Percentiles rank a stretch among this genome's conserved stretches.
These are phyloP conservation scores for Plantago rigida DNA, from an alignment of 305 asterid species.

Conservation along the genomic window DNA sequence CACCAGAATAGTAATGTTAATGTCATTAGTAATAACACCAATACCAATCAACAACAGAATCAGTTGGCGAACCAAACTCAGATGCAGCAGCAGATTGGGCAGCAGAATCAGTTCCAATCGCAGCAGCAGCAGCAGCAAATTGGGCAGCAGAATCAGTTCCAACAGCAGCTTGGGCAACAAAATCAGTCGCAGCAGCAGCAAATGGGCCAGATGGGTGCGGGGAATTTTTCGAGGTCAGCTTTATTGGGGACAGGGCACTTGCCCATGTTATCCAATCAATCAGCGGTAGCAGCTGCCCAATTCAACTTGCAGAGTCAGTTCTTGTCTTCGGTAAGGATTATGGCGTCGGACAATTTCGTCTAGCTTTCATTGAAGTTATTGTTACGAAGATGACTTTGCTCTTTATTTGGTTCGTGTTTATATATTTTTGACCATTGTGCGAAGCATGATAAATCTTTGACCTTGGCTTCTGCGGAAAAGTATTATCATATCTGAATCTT, in stretches of 20 bases:
- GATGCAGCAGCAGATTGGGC: slow-evolving; percentile 24
- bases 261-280: slow-evolving; percentile 71
- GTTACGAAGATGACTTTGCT: not conserved
- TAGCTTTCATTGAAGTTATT: slow-evolving; percentile 4
- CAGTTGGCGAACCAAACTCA: slow-evolving; percentile 26
- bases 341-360: slow-evolving; percentile 7
- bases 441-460: slow-evolving; percentile 11
- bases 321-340: slow-evolving; percentile 54
- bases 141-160: slow-evolving; percentile 29
- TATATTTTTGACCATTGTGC: not conserved
- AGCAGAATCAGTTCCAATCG: slow-evolving; percentile 27
- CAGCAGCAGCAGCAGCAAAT: slow-evolving; percentile 26
- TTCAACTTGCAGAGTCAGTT: slow-evolving; percentile 63
- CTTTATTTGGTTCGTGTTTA: not conserved
- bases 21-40: slow-evolving; percentile 23
- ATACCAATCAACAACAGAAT: slow-evolving; percentile 31
- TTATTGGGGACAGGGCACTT: slow-evolving; percentile 54
- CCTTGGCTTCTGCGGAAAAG: slow-evolving; percentile 4
- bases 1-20: slow-evolving; percentile 35
- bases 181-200: slow-evolving; percentile 24
- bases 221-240: slow-evolving; percentile 37
- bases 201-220: slow-evolving; percentile 53
- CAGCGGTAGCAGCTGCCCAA: slow-evolving; percentile 60
- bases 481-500: not conserved
- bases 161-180: slow-evolving; percentile 23